A percentile compares a stretch with the other conserved stretches of the same genome.
These are phyloP conservation scores for Rhizophora apiculata DNA, from an alignment of 345 rosid genomes.

Conservation along the genomic window DNA sequence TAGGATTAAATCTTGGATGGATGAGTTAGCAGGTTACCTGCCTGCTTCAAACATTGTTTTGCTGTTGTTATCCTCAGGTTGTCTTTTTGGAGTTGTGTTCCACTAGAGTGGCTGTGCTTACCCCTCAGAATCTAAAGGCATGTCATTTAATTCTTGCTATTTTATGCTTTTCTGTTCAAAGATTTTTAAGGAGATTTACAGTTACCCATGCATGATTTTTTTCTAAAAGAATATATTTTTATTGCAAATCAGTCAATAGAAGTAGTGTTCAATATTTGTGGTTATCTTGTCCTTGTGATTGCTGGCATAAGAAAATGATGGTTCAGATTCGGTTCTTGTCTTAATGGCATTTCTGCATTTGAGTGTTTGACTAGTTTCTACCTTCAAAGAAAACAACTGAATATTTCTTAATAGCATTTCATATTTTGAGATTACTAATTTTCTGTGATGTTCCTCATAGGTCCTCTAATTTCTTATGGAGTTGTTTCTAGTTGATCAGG, in stretches of 20 bases:
- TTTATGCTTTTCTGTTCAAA: neutral
- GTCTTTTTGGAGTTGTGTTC: slow-evolving; percentile 93
- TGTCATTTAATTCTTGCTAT: slow-evolving; percentile 8
- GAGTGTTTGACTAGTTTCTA: neutral
- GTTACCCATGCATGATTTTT: too few species aligned
- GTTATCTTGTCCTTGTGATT: neutral
- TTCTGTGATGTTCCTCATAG: neutral
- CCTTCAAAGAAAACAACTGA: neutral
- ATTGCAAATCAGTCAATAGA: neutral
- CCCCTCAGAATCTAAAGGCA: slow-evolving; percentile 82
- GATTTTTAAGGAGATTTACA: too few species aligned
- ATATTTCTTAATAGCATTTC: neutral
- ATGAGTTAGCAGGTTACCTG: slow-evolving; percentile 21
- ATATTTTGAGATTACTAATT: neutral
- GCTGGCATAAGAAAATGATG: neutral
- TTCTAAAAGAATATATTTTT: neutral
- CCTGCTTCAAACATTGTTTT: slow-evolving; percentile 17
- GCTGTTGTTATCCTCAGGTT: slow-evolving; percentile 43
- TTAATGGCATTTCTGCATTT: neutral
- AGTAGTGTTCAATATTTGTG: neutral
- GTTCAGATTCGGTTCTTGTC: neutral
- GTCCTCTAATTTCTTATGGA: slow-evolving; percentile 7
- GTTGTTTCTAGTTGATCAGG: slow-evolving; percentile 43
- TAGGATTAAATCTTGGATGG: slow-evolving; percentile 8
- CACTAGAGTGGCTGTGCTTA: slow-evolving; percentile 71